A percentile compares a stretch with the other conserved stretches of the same genome.
These are phyloP conservation scores for Catenaria anguillulae DNA, from an alignment of 371 early-diverging fungal genomes.

Conservation along the genomic window DNA sequence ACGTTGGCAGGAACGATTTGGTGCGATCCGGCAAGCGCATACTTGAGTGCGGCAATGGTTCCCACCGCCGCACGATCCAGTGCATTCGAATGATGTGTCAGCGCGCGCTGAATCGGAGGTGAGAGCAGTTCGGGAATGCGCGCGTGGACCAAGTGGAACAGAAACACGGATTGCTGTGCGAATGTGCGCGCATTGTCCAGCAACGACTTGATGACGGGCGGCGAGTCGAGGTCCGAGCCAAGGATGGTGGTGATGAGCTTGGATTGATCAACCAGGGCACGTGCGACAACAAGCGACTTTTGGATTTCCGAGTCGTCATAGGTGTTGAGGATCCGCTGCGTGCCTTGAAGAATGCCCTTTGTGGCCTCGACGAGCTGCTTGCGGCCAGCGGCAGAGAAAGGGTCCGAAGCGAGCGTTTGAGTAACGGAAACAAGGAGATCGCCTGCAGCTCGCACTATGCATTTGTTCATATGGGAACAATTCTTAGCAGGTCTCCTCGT, in stretches of 20 bases:
- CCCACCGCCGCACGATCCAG: not conserved
- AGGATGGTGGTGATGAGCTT: not conserved
- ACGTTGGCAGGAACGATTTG: too few species aligned
- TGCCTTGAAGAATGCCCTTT: slow-evolving; percentile 30
- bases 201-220: not conserved
- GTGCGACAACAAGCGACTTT: slow-evolving; percentile 14
- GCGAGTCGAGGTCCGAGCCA: not conserved
- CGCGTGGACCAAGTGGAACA: slow-evolving; percentile 21
- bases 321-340: slow-evolving; percentile 20
- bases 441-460: slow-evolving; percentile 15
- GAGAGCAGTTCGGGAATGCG: slow-evolving; percentile 23
- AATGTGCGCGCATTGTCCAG: slow-evolving; percentile 6
- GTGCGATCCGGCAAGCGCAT: too few species aligned
- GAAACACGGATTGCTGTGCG: slow-evolving; percentile 17
- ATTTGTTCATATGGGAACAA: slow-evolving; percentile 11
- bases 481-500: not conserved
- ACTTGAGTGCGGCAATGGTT: not conserved
- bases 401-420: slow-evolving; percentile 17
- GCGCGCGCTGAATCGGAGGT: slow-evolving; percentile 16
- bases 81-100: not conserved
- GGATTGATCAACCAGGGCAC: not conserved
- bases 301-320: slow-evolving; percentile 32
- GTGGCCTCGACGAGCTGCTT: slow-evolving; percentile 24
- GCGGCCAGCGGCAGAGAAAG: slow-evolving; percentile 21
- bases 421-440: slow-evolving; percentile 19